Evolutionary conservation across 2,329 filamentous ascomycete genomes (phyloP).

Genomic region (Lachnellula hyalina): DNA sequence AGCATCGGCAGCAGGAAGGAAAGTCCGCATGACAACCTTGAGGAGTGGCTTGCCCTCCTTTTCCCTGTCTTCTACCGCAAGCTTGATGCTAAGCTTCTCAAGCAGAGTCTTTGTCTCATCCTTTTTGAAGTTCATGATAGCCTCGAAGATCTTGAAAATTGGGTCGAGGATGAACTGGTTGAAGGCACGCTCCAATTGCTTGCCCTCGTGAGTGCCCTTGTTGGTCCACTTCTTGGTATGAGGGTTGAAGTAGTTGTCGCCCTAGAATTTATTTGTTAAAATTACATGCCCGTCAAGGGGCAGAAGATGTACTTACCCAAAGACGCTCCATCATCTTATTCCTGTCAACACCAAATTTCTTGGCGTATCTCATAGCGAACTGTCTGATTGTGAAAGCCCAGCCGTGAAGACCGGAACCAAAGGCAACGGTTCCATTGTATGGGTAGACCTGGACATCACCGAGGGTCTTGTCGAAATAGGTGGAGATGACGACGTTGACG

Average conservation of each 20-base stretch:
- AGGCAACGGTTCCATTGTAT: conserved; percentile 94
- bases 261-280: conserved; percentile 39
- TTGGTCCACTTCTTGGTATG: conserved; percentile 99
- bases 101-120: conserved; percentile 80
- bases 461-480: conserved; percentile 93
- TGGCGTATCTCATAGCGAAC: conserved; percentile 92
- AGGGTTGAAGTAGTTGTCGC: conserved; percentile 99
- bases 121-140: conserved; percentile 98
- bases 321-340: conserved; percentile 99
- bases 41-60: conserved; percentile 97
- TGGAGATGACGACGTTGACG: conserved; percentile 99
- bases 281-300: neutral
- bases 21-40: conserved; percentile 97
- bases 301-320: conserved; percentile 59
- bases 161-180: conserved; percentile 99
- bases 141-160: conserved; percentile 97
- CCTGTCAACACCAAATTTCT: conserved; percentile 99
- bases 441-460: conserved; percentile 99
- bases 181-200: conserved; percentile 95
- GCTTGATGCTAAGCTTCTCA: conserved; percentile 93
- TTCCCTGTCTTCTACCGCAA: conserved; percentile 77
- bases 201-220: conserved; percentile 74
- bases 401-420: conserved; percentile 99
- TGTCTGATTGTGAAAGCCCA: conserved; percentile 99
- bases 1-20: conserved; percentile 96